A percentile compares a stretch with the other conserved stretches of the same genome.
These are phyloP conservation scores for Hemisphaericaspora lyxosophila DNA, from an alignment of 1,139 yeast species.

Conservation along the genomic window DNA sequence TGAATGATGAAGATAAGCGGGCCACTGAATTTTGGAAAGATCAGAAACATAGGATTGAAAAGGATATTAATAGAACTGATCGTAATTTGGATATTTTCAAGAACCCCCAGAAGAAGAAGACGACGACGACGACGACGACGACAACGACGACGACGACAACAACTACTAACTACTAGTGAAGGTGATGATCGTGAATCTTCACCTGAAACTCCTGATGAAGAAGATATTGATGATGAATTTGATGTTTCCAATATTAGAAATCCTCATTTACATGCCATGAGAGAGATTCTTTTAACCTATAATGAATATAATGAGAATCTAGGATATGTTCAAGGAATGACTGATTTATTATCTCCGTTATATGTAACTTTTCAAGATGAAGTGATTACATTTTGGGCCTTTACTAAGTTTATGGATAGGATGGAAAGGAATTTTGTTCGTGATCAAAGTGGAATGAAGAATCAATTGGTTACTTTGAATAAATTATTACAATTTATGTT, in stretches of 20 bases:
- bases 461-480: constrained; percentile 79
- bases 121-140: constrained; percentile 15
- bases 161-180: not conserved
- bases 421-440: constrained; percentile 94
- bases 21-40: constrained; percentile 79
- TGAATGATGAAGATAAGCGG: constrained; percentile 55
- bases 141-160: constrained; percentile 16
- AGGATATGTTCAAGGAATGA: constrained; percentile 98
- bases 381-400: constrained; percentile 82
- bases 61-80: constrained; percentile 92
- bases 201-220: constrained; percentile 51
- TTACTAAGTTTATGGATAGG: constrained; percentile 83
- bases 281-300: constrained; percentile 81
- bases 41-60: constrained; percentile 85
- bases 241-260: constrained; percentile 55
- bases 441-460: constrained; percentile 90
- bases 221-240: constrained; percentile 49
- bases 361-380: constrained; percentile 81
- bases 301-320: constrained; percentile 79
- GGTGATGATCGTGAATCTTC: constrained; percentile 29
- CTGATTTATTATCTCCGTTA: constrained; percentile 84
- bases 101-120: constrained; percentile 31
- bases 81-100: constrained; percentile 64
- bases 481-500: constrained; percentile 85
- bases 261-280: constrained; percentile 66